Conservation (phyloP, 371 early-diverging fungal species). For the Mucor saturninus region DNA sequence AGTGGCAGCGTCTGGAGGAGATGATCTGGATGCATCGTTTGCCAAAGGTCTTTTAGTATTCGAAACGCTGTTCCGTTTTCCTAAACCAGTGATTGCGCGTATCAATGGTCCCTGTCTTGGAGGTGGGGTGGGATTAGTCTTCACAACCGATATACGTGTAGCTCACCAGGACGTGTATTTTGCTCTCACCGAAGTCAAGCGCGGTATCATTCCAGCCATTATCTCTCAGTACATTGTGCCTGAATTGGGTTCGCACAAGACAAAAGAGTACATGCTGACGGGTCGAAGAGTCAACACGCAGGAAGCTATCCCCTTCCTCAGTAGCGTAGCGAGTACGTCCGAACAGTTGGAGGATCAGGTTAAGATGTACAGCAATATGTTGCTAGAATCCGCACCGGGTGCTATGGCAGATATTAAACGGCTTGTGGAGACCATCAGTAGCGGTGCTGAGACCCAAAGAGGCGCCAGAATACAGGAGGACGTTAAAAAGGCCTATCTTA, state of each 20-base stretch:
- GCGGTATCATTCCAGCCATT: slow-evolving; percentile 75
- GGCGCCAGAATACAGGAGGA: slow-evolving; percentile 35
- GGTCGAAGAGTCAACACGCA: slow-evolving; percentile 57
- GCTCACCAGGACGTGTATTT: slow-evolving; percentile 55
- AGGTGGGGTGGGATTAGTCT: slow-evolving; percentile 75
- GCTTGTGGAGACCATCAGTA: slow-evolving; percentile 51
- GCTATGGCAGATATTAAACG: slow-evolving; percentile 62
- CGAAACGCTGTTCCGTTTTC: slow-evolving; percentile 54
- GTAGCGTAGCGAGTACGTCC: slow-evolving; percentile 34
- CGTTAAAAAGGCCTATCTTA: slow-evolving; percentile 52
- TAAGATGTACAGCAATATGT: slow-evolving; percentile 42
- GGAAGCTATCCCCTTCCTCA: slow-evolving; percentile 51
- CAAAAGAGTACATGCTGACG: slow-evolving; percentile 70
- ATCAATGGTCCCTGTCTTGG: slow-evolving; percentile 77
- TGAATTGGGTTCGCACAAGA: slow-evolving; percentile 59
- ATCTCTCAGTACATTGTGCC: slow-evolving; percentile 75
- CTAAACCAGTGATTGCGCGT: slow-evolving; percentile 69
- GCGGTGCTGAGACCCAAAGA: slow-evolving; percentile 39
- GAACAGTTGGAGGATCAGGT: slow-evolving; percentile 51
- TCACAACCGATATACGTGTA: slow-evolving; percentile 67
- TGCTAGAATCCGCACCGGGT: slow-evolving; percentile 61
- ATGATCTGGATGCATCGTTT: slow-evolving; percentile 39
- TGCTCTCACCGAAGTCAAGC: slow-evolving; percentile 69
- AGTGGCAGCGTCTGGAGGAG: slow-evolving; percentile 33
- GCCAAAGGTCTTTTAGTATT: slow-evolving; percentile 37